Conservation (phyloP, 345 rosid genomes). For the Theobroma cacao region DNA sequence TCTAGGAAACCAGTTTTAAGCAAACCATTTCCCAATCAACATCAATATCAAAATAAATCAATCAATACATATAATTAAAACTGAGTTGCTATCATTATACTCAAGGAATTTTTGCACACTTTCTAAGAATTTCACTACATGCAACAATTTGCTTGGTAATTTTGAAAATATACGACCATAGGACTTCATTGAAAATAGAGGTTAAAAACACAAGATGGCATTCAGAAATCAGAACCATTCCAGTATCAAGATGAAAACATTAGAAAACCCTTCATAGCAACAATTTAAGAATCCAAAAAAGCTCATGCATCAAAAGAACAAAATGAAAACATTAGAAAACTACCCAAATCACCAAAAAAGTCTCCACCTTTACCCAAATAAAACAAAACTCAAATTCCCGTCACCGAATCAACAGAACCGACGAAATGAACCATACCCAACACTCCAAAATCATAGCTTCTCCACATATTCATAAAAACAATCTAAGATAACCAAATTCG, state of each 20-base stretch:
- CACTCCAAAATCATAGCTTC: neutral
- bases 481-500: neutral
- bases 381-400: neutral
- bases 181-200: neutral
- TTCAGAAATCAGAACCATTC: neutral
- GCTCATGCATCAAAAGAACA: neutral
- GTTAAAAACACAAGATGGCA: neutral
- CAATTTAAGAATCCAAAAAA: neutral
- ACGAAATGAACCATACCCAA: neutral
- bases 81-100: neutral
- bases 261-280: neutral
- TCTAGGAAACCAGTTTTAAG: neutral
- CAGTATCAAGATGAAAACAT: neutral
- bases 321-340: neutral
- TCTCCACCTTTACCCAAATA: neutral
- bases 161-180: neutral
- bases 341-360: neutral
- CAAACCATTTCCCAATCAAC: neutral
- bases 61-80: neutral
- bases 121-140: neutral
- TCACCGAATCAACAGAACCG: neutral
- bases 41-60: too few relatives aligned
- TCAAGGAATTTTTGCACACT: neutral
- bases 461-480: neutral
- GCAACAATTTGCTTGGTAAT: neutral